phyloP scores from a whole-genome alignment of 169 alveolate species.

The Theileria equi region DNA sequence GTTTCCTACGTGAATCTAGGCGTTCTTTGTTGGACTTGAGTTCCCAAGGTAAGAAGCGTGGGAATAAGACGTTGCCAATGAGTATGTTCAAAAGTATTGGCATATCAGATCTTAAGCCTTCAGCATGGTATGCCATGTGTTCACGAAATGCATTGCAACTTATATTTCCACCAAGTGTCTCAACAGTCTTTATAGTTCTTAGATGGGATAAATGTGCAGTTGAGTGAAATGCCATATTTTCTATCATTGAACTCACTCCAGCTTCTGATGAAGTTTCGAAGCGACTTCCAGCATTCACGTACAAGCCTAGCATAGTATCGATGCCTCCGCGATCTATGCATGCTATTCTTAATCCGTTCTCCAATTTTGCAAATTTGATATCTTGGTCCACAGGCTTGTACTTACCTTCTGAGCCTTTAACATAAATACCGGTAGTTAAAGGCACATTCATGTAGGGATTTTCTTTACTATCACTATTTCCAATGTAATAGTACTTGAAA shows the following conservation, averaged over 20 bases:
- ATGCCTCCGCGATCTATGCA: constrained; percentile 67
- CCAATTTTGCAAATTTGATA: constrained; percentile 79
- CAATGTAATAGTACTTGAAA: constrained; percentile 77
- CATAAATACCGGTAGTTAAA: constrained; percentile 63
- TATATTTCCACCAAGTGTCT: constrained; percentile 82
- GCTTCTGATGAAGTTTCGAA: constrained; percentile 71
- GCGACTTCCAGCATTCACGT: constrained; percentile 80
- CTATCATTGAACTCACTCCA: constrained; percentile 84
- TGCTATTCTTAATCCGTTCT: constrained; percentile 80
- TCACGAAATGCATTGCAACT: constrained; percentile 77
- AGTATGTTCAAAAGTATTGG: constrained; percentile 79
- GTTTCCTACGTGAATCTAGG: constrained; percentile 58
- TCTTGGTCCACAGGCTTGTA: constrained; percentile 66
- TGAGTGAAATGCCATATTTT: constrained; percentile 80
- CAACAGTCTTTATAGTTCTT: constrained; percentile 82
- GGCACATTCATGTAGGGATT: constrained; percentile 76
- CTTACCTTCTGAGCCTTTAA: constrained; percentile 64
- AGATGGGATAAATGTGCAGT: constrained; percentile 85
- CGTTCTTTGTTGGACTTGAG: constrained; percentile 72
- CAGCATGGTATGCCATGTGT: constrained; percentile 76
- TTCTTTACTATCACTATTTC: constrained; percentile 55
- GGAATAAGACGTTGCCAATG: constrained; percentile 84
- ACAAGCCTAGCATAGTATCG: constrained; percentile 63
- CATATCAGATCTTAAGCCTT: constrained; percentile 76
- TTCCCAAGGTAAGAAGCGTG: constrained; percentile 83